Conservation (phyloP, 192 early-diverging fungal species). For the Entophlyctis luteolus region DNA sequence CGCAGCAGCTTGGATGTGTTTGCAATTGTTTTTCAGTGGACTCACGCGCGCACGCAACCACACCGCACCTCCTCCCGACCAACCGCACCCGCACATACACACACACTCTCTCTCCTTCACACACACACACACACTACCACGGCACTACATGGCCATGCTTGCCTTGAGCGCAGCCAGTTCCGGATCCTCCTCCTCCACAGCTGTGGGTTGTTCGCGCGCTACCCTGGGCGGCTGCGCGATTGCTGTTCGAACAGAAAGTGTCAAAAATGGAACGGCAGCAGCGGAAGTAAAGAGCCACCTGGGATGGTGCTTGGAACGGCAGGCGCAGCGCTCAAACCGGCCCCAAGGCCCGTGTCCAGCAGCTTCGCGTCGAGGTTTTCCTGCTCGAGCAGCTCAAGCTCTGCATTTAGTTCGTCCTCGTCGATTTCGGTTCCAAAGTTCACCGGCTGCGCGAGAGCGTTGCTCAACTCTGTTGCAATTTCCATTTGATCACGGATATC, state of each 20-base stretch:
- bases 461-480: conserved; percentile 87
- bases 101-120: too few species aligned
- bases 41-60: too few species aligned
- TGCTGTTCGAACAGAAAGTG: conserved; percentile 23
- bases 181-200: conserved; percentile 76
- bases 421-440: conserved; percentile 85
- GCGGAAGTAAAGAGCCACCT: conserved; percentile 43
- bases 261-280: background rate
- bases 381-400: conserved; percentile 91
- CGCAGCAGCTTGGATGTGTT: too few species aligned
- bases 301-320: conserved; percentile 61
- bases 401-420: conserved; percentile 85
- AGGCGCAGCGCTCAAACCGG: conserved; percentile 37
- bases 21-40: too few species aligned
- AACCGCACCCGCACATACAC: too few species aligned
- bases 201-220: conserved; percentile 28
- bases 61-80: too few species aligned
- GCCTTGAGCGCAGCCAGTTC: conserved; percentile 73
- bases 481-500: conserved; percentile 98
- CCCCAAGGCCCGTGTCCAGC: conserved; percentile 58
- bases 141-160: conserved; percentile 75
- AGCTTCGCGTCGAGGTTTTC: conserved; percentile 84
- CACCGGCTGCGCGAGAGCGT: conserved; percentile 87
- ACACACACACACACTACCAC: too few species aligned
- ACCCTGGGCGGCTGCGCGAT: conserved; percentile 49